Evolutionary conservation across 2,329 filamentous ascomycete species (phyloP).

Genomic region (Penicillium italicum): DNA sequence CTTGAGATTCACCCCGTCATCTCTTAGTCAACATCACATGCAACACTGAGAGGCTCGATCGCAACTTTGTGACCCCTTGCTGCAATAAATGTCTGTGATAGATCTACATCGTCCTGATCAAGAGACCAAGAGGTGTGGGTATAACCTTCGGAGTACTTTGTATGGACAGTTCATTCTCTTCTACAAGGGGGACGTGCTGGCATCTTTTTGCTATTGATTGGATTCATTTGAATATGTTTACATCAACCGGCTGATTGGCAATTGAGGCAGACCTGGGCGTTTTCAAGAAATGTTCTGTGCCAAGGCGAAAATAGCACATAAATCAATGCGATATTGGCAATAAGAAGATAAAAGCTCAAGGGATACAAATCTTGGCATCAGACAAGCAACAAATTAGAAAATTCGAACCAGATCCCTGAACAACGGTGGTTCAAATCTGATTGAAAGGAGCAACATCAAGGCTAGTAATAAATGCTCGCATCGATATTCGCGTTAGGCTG

Average conservation of each 20-base stretch:
- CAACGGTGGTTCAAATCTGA: background rate
- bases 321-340: conserved; percentile 3
- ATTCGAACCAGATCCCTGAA: conserved; percentile 1
- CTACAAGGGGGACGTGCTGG: background rate
- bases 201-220: background rate
- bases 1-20: background rate
- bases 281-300: background rate
- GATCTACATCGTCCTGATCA: background rate
- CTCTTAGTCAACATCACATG: background rate
- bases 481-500: background rate
- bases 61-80: conserved; percentile 2
- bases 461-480: conserved; percentile 13
- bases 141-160: background rate
- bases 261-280: background rate
- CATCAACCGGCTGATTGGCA: background rate
- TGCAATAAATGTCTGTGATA: background rate
- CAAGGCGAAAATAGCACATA: background rate
- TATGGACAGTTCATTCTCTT: background rate
- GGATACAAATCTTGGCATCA: background rate
- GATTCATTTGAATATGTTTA: background rate
- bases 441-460: conserved; percentile 14
- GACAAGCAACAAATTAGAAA: conserved; percentile 3
- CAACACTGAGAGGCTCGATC: background rate
- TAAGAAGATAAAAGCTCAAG: background rate
- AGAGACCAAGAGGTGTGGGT: background rate